These are phyloP conservation scores for Nicotiana benthamiana DNA, from an alignment of 257 asterid species.

Conservation along the genomic window DNA sequence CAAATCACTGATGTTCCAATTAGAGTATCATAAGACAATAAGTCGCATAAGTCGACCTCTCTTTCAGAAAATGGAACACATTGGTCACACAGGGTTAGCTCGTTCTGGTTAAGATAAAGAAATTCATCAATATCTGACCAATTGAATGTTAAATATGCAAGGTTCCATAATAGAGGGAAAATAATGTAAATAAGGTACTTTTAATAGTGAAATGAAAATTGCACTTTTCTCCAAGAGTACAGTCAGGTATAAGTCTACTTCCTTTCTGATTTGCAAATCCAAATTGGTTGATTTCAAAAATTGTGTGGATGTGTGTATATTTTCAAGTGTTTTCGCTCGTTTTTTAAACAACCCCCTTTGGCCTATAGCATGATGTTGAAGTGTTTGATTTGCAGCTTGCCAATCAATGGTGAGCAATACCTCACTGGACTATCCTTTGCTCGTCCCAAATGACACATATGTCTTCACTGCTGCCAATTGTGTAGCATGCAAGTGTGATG, in stretches of 20 bases:
- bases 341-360: not conserved
- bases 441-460: slow-evolving; percentile 52
- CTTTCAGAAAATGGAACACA: not conserved
- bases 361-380: not conserved
- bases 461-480: slow-evolving; percentile 62
- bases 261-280: not conserved
- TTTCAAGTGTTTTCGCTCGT: too few relatives aligned
- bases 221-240: not conserved
- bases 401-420: slow-evolving; percentile 37
- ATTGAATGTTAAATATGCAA: not conserved
- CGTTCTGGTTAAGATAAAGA: not conserved
- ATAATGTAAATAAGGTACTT: not conserved
- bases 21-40: not conserved
- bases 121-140: not conserved
- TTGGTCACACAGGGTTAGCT: not conserved
- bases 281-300: not conserved
- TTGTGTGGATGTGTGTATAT: not conserved
- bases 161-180: not conserved
- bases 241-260: not conserved
- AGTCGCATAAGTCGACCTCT: not conserved
- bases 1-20: too few relatives aligned
- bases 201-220: not conserved
- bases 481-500: slow-evolving; percentile 59
- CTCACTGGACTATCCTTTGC: slow-evolving; percentile 67
- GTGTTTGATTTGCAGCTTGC: slow-evolving; percentile 48